Evolutionary conservation across 305 asterid genomes (phyloP), one percentile per base, ranked within the genome.

Genomic region (Solanum chacoense): DNA sequence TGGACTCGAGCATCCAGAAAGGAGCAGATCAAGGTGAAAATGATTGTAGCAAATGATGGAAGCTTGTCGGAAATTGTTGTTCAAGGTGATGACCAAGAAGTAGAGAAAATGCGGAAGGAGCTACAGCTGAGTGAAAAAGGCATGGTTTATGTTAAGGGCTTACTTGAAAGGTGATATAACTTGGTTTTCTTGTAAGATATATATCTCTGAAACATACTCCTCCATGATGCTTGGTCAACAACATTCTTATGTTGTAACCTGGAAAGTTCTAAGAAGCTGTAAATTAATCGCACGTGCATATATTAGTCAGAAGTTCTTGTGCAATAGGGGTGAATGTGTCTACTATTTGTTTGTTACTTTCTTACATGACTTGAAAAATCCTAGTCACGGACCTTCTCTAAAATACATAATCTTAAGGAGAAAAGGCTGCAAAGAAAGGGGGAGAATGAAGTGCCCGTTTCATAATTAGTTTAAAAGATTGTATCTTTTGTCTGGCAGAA

Each of bases 1-100:
- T 97, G 99, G 98, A 96, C 92, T 69, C 94, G 94, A 86, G 98
- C 99, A 37, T 95, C 98, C 1, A 92, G 99, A 80, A 97, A 95
- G 95, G 99, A 97, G 94, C 94, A 96, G 94, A 94, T 97, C 73
- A 94, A 94, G 96, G 99, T 97, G 87, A 96, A 93, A 88, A 92
- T 97, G 94, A 85, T 88, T 63, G 93, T 97, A 63, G 98, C 78
- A 13, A 95, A 97, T 0, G 94, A 95, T 28, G 98, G 98, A 75
- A 93, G 85, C 45, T 86, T 96, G 85, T 92, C 95, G 3, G 98
- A 97, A 91, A 91, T 97, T 36, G 63, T 94, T 42, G 98, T 94
- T 72, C 98, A 95, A 92, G 99, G 99, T 6, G 98, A 97, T 84
- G 99, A 97, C 85, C 95, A 93, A 89, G 98, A 96, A 88, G 94